Evolutionary conservation across 2,329 filamentous ascomycete species (phyloP), one percentile per base, ranked within the genome.

Genomic region (Talaromyces sp.): DNA sequence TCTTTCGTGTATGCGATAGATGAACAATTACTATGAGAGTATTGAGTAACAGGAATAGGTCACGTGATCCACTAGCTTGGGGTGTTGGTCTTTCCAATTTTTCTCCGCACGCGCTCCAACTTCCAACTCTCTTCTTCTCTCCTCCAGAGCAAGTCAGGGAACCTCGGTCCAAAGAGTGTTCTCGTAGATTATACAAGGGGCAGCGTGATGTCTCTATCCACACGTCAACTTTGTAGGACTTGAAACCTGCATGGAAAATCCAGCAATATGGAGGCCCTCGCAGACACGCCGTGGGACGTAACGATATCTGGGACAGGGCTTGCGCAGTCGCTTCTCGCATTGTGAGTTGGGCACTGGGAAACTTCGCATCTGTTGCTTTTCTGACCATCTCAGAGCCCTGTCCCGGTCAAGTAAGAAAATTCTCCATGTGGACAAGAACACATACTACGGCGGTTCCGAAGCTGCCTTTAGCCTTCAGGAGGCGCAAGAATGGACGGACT

Each of bases 401-500:
- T 98, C 93, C 68, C 89, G 93, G 72, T 96, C 92, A 65, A 88
- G 88, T 73, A 96, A 96, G 82, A 95, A 91, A 70, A 85, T 97
- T 67, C 84, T 98, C 63, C 93, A 98, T 74, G 81, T 97, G 73
- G 93, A 98, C 73, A 84, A 85, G 65, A 93, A 96, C 78, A 83
- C 87, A 64, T 96, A 91, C 76, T 98, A 98, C 78, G 93, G 93
- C 69, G 90, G 90, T 58, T 75, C 88, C 44, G 92, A 96, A 72
- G 92, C 93, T 65, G 91, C 92, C 2, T 85, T 98, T 67, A 95
- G 88, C 75, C 80, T 97, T 39, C 84, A 91, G 64, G 93, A 97
- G 73, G 88, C 86, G 42, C 88, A 93, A 67, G 81, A 83, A 42
- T 98, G 92, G 92, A 86, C 82, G 52, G 78, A 80, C 54, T 78